Conservation (phyloP, 768 basidiomycete genomes). For the Auriscalpium microsporum region DNA sequence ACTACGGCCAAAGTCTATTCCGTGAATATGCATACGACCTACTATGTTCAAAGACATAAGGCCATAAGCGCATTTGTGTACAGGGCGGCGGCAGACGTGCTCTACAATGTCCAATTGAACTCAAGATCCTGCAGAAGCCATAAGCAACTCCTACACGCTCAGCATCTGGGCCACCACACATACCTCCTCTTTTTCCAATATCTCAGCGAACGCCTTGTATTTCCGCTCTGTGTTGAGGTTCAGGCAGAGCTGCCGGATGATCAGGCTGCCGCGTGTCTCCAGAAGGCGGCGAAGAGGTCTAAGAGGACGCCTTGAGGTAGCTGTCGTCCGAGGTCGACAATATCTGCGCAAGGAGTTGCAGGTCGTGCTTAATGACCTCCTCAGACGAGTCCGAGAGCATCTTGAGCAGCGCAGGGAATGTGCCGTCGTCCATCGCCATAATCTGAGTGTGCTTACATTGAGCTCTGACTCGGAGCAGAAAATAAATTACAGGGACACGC, state of each 20-base stretch:
- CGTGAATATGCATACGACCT: too few species aligned
- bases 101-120: slow-evolving; percentile 34
- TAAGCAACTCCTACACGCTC: not conserved
- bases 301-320: slow-evolving; percentile 92
- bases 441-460: slow-evolving; percentile 43
- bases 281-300: slow-evolving; percentile 83
- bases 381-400: slow-evolving; percentile 95
- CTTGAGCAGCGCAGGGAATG: slow-evolving; percentile 91
- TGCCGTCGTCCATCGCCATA: slow-evolving; percentile 91
- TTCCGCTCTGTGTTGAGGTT: slow-evolving; percentile 94
- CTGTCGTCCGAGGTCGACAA: slow-evolving; percentile 91
- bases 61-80: too few species aligned
- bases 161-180: not conserved
- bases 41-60: too few species aligned
- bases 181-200: slow-evolving; percentile 96
- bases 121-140: slow-evolving; percentile 68
- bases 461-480: not conserved
- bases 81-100: too few species aligned
- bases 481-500: not conserved
- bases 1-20: too few species aligned
- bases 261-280: slow-evolving; percentile 88
- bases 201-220: slow-evolving; percentile 93
- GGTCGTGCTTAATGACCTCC: slow-evolving; percentile 94
- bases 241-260: slow-evolving; percentile 89
- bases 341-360: slow-evolving; percentile 94